Conservation (phyloP, 345 rosid species). For the Corchorus olitorius region DNA sequence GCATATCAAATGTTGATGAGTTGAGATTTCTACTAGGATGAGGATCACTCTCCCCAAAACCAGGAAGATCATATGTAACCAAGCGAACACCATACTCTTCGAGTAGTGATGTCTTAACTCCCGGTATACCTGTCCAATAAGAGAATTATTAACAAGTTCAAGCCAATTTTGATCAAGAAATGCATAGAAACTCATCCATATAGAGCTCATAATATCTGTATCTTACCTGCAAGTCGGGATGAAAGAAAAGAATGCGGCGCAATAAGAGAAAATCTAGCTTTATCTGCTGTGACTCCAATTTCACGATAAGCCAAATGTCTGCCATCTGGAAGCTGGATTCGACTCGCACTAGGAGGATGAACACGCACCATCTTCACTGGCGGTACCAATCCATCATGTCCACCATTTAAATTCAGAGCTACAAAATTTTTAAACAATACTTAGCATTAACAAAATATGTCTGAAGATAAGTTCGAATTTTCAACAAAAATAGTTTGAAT, state of each 20-base stretch:
- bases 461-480: background rate
- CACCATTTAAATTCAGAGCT: slow-evolving; percentile 58
- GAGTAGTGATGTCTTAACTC: slow-evolving; percentile 66
- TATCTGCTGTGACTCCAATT: slow-evolving; percentile 67
- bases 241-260: slow-evolving; percentile 82
- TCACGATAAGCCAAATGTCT: slow-evolving; percentile 76
- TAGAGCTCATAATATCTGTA: background rate
- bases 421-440: slow-evolving; percentile 33
- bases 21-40: slow-evolving; percentile 73
- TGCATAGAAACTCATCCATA: background rate
- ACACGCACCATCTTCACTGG: slow-evolving; percentile 55
- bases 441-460: slow-evolving; percentile 12
- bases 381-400: slow-evolving; percentile 33
- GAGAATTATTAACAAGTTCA: slow-evolving; percentile 9
- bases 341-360: slow-evolving; percentile 73
- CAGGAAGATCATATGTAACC: slow-evolving; percentile 91
- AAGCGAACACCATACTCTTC: slow-evolving; percentile 80
- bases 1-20: slow-evolving; percentile 82
- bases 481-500: background rate
- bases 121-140: slow-evolving; percentile 64
- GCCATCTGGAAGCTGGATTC: slow-evolving; percentile 78
- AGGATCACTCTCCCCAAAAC: slow-evolving; percentile 98
- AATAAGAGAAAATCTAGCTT: slow-evolving; percentile 72
- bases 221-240: slow-evolving; percentile 81
- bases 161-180: slow-evolving; percentile 13